Conservation (phyloP, 2,329 filamentous ascomycete genomes). For the Alternaria burnsii region DNA sequence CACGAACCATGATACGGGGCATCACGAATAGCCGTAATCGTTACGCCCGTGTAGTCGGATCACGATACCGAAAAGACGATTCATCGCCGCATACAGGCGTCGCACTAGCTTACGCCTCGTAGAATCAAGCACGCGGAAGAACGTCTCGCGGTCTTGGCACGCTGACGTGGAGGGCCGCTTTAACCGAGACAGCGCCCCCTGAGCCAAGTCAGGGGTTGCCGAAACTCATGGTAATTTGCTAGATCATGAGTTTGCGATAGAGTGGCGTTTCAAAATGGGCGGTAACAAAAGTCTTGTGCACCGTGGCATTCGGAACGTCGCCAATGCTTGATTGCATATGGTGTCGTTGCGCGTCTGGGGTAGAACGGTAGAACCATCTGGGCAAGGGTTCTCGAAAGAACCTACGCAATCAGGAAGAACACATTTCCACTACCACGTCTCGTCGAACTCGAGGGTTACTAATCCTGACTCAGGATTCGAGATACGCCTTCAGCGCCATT, state of each 20-base stretch:
- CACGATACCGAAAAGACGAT: constrained; percentile 1
- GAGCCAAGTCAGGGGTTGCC: constrained; percentile 16
- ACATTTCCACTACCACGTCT: background rate
- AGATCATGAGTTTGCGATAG: background rate
- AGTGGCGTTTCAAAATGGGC: background rate
- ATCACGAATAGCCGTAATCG: background rate
- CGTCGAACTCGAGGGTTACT: background rate
- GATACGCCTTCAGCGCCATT: background rate
- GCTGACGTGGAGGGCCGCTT: constrained; percentile 23
- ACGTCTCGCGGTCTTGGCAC: constrained; percentile 18
- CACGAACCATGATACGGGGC: background rate
- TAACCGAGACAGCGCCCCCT: constrained; percentile 15
- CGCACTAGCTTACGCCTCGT: constrained; percentile 8
- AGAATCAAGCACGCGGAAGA: constrained; percentile 21
- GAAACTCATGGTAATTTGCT: constrained; percentile 10
- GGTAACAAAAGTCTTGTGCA: background rate
- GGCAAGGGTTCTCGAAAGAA: background rate
- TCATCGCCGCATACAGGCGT: constrained; percentile 1
- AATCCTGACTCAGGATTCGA: background rate
- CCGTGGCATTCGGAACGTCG: background rate
- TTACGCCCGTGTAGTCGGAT: constrained; percentile 6
- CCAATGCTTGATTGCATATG: background rate
- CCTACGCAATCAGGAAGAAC: background rate
- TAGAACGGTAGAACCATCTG: background rate
- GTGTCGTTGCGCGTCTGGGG: background rate